Conservation (phyloP, 129 eudicot genomes). For the Chrysanthemum lavandulifolium region DNA sequence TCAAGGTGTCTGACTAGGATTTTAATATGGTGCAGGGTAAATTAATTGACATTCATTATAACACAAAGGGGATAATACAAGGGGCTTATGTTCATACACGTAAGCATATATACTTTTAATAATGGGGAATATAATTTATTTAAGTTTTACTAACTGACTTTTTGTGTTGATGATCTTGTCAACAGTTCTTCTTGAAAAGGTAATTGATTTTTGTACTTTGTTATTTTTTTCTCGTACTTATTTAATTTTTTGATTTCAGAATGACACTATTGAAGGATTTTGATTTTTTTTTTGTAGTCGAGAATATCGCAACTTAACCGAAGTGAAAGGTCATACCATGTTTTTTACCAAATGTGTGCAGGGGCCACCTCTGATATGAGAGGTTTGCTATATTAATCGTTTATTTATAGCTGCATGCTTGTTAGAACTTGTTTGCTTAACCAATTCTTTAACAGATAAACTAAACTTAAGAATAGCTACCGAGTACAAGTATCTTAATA, state of each 20-base stretch:
- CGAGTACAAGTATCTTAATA: slow-evolving; percentile 78
- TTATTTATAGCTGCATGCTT: slow-evolving; percentile 1
- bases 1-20: slow-evolving; percentile 11
- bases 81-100: slow-evolving; percentile 88
- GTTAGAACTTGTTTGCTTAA: slow-evolving; percentile 2
- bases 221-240: not conserved
- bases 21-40: slow-evolving; percentile 70
- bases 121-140: slow-evolving; percentile 7
- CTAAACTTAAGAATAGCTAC: slow-evolving; percentile 66
- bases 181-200: slow-evolving; percentile 93
- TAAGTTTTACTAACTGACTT: slow-evolving; percentile 21
- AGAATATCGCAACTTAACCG: slow-evolving; percentile 81
- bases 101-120: slow-evolving; percentile 38
- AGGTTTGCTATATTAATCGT: slow-evolving; percentile 43
- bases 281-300: slow-evolving; percentile 53
- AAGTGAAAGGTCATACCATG: slow-evolving; percentile 93
- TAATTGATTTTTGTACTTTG: slow-evolving; percentile 11
- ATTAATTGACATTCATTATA: slow-evolving; percentile 76
- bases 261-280: slow-evolving; percentile 5
- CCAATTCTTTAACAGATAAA: slow-evolving; percentile 48
- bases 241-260: not conserved
- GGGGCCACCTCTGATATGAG: slow-evolving; percentile 80
- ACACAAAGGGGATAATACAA: slow-evolving; percentile 52
- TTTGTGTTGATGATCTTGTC: slow-evolving; percentile 31
- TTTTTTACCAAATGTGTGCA: slow-evolving; percentile 91